A percentile compares a stretch with the other conserved stretches of the same genome.
Evolutionary conservation across 257 asterid species (phyloP).

Genomic region (Echium plantagineum): DNA sequence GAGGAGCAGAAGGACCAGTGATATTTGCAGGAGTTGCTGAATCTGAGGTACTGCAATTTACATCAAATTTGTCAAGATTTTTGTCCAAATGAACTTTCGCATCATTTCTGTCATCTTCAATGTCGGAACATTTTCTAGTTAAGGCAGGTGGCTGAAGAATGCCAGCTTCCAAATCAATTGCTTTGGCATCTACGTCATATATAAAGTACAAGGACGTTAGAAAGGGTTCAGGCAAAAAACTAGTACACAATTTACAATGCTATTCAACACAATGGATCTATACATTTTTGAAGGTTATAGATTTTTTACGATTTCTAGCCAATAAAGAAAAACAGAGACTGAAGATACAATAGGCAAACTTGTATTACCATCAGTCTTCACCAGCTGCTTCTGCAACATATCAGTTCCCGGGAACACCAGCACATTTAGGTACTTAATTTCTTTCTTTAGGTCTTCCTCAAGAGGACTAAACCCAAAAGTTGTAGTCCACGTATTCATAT

Average conservation of each 20-base stretch:
- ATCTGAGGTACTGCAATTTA: slow-evolving; percentile 8
- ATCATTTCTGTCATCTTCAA: slow-evolving; percentile 11
- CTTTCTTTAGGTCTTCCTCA: slow-evolving; percentile 43
- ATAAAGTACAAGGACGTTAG: slow-evolving; percentile 8
- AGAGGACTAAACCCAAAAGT: slow-evolving; percentile 68
- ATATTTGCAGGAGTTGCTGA: slow-evolving; percentile 6
- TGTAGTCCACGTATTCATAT: slow-evolving; percentile 64
- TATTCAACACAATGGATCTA: no score
- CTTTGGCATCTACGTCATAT: slow-evolving; percentile 22
- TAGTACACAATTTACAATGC: not conserved
- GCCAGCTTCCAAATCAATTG: slow-evolving; percentile 15
- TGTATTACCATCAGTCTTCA: slow-evolving; percentile 36
- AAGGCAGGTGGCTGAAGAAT: slow-evolving; percentile 20
- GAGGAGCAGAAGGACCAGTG: slow-evolving; percentile 6
- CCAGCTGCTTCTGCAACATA: slow-evolving; percentile 71
- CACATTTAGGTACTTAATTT: slow-evolving; percentile 60
- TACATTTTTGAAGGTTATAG: no score
- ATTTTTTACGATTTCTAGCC: not conserved
- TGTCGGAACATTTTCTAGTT: slow-evolving; percentile 23
- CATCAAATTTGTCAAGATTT: slow-evolving; percentile 15
- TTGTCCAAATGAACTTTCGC: slow-evolving; percentile 4
- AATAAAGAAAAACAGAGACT: slow-evolving; percentile 4
- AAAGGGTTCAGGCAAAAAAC: slow-evolving; percentile 7
- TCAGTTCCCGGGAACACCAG: slow-evolving; percentile 86
- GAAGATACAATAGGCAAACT: not conserved